phyloP scores from a whole-genome alignment of 371 early-diverging fungal species.

The Nematocida ausubeli region DNA sequence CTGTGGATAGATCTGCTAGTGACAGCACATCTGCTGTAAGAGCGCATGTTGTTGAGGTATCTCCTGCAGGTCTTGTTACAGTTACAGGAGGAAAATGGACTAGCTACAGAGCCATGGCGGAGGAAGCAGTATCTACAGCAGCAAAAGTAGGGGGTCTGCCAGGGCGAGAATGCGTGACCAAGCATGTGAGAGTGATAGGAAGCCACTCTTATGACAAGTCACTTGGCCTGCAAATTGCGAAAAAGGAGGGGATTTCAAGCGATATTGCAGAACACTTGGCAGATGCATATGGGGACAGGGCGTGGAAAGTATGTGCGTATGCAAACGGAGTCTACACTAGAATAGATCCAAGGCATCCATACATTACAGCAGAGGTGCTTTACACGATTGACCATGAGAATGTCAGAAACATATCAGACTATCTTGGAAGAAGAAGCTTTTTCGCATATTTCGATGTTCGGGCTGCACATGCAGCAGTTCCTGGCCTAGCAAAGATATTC shows the following conservation, averaged over 20 bases:
- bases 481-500: constrained; percentile 76
- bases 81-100: constrained; percentile 99
- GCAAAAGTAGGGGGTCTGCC: constrained; percentile 71
- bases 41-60: constrained; percentile 85
- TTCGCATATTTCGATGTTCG: constrained; percentile 86
- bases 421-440: constrained; percentile 83
- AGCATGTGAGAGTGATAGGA: constrained; percentile 76
- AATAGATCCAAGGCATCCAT: constrained; percentile 78
- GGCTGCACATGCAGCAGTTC: constrained; percentile 79
- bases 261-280: constrained; percentile 84
- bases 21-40: constrained; percentile 86
- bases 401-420: constrained; percentile 83
- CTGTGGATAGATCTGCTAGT: constrained; percentile 78
- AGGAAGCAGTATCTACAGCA: constrained; percentile 85
- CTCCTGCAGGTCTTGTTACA: constrained; percentile 77
- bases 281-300: constrained; percentile 85
- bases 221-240: constrained; percentile 81
- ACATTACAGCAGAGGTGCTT: constrained; percentile 85
- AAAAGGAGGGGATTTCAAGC: constrained; percentile 82
- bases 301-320: constrained; percentile 64
- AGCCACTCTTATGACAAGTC: constrained; percentile 77
- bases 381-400: constrained; percentile 85
- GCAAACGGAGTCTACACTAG: constrained; percentile 21
- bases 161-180: constrained; percentile 71
- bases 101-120: constrained; percentile 93